A percentile compares a stretch with the other conserved stretches of the same genome.
phyloP scores from a whole-genome alignment of 768 basidiomycete species.

The Tulasnella sp. region DNA sequence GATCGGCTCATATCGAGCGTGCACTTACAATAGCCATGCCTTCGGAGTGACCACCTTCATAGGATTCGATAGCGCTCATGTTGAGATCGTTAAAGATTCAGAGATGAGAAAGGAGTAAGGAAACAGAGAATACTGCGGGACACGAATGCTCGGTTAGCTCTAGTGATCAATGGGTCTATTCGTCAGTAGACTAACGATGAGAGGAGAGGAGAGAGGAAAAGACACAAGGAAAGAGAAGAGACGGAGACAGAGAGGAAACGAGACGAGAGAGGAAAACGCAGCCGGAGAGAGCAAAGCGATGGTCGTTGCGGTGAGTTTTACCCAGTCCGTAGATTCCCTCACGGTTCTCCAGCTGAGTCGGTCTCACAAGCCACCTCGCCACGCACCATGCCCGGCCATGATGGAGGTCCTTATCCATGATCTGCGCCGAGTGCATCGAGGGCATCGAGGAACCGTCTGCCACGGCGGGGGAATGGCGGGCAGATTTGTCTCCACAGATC shows the following conservation, averaged over 20 bases:
- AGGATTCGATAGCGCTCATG: slow-evolving; percentile 27
- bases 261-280: slow-evolving; percentile 45
- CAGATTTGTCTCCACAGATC: not conserved
- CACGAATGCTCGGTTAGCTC: not conserved
- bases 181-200: slow-evolving; percentile 23
- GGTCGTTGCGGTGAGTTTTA: not conserved
- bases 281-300: slow-evolving; percentile 1
- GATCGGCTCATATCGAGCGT: slow-evolving; percentile 31
- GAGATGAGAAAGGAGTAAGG: slow-evolving; percentile 28
- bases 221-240: slow-evolving; percentile 49
- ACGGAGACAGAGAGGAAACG: slow-evolving; percentile 48
- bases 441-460: not conserved
- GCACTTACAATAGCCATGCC: slow-evolving; percentile 14
- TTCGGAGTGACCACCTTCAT: slow-evolving; percentile 15
- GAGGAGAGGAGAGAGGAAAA: slow-evolving; percentile 32
- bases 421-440: not conserved
- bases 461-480: not conserved
- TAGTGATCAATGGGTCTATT: not conserved
- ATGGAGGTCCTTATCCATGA: not conserved
- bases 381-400: not conserved
- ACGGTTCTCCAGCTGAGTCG: slow-evolving; percentile 11
- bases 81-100: slow-evolving; percentile 14
- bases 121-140: slow-evolving; percentile 26
- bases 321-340: slow-evolving; percentile 10
- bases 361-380: not conserved